Evolutionary conservation across 2,329 filamentous ascomycete species (phyloP).

Genomic region (Aspergillus sp.): DNA sequence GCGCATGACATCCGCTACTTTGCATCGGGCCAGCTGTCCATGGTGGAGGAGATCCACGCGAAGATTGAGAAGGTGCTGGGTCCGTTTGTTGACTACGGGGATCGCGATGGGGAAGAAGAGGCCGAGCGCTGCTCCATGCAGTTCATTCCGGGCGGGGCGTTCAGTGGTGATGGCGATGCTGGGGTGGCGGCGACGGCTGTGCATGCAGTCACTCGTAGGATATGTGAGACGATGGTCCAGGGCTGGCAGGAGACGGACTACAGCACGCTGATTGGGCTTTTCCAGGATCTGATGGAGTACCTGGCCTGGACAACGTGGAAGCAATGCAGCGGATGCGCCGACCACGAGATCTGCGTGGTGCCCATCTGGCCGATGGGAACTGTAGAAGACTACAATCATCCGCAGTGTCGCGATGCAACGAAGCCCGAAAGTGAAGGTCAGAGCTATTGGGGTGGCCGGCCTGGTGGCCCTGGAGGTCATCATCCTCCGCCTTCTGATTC

Average conservation of each 20-base stretch:
- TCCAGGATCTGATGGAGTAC: conserved; percentile 49
- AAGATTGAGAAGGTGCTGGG: conserved; percentile 33
- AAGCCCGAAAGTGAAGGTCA: conserved; percentile 24
- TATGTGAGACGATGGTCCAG: conserved; percentile 36
- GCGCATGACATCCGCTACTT: conserved; percentile 53
- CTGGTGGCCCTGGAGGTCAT: not conserved
- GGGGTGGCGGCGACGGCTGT: conserved; percentile 31
- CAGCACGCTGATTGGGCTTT: conserved; percentile 27
- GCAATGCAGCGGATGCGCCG: conserved; percentile 54
- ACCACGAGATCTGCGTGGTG: conserved; percentile 60
- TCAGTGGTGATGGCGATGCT: conserved; percentile 2
- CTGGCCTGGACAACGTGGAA: conserved; percentile 65
- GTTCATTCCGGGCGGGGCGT: conserved; percentile 30
- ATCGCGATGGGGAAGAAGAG: conserved; percentile 30
- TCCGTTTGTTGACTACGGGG: conserved; percentile 39
- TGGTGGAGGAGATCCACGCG: conserved; percentile 25
- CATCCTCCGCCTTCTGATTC: not conserved
- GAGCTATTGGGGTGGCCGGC: conserved; percentile 31
- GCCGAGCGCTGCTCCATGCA: conserved; percentile 37
- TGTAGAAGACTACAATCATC: conserved; percentile 55
- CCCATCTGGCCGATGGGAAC: conserved; percentile 65
- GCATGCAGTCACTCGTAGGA: conserved; percentile 29
- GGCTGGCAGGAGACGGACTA: conserved; percentile 25
- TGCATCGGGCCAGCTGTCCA: conserved; percentile 28
- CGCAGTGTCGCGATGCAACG: conserved; percentile 44